phyloP scores from a whole-genome alignment of 345 rosid genomes.

The Lepidium sativum region DNA sequence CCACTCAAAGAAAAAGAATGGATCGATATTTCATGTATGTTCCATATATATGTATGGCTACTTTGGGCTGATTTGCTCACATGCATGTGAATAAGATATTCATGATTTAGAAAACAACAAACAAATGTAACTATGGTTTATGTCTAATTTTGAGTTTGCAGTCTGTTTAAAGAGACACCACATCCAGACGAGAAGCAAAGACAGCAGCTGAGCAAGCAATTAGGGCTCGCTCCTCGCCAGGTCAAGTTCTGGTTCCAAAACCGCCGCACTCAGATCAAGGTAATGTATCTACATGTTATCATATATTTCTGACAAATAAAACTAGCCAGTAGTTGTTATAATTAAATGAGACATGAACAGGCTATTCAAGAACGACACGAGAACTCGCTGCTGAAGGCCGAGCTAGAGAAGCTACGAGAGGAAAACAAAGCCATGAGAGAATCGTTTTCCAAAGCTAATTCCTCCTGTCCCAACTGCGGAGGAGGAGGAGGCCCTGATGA shows the following conservation, averaged over 20 bases:
- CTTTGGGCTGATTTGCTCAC: constrained; percentile 2
- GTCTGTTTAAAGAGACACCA: constrained; percentile 93
- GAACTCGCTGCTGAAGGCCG: constrained; percentile 69
- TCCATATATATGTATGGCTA: neutral
- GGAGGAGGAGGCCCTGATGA: constrained; percentile 59
- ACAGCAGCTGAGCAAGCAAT: constrained; percentile 84
- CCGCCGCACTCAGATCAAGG: constrained; percentile 96
- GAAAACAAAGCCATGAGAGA: constrained; percentile 89
- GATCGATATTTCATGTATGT: constrained; percentile 1
- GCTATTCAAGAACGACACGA: constrained; percentile 98
- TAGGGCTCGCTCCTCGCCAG: constrained; percentile 93
- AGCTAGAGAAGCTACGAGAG: constrained; percentile 78
- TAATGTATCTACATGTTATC: neutral
- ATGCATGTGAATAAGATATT: neutral
- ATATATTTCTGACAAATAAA: neutral
- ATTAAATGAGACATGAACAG: constrained; percentile 24
- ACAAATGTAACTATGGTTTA: neutral
- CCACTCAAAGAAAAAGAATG: neutral
- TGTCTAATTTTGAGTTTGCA: constrained; percentile 13
- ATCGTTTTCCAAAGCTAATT: constrained; percentile 46
- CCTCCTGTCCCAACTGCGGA: constrained; percentile 77
- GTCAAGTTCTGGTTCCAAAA: constrained; percentile 99
- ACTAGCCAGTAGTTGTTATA: neutral
- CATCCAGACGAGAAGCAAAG: constrained; percentile 99
- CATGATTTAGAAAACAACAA: neutral